Conservation (phyloP, 2,329 filamentous ascomycete species). For the Neonectria faginata region DNA sequence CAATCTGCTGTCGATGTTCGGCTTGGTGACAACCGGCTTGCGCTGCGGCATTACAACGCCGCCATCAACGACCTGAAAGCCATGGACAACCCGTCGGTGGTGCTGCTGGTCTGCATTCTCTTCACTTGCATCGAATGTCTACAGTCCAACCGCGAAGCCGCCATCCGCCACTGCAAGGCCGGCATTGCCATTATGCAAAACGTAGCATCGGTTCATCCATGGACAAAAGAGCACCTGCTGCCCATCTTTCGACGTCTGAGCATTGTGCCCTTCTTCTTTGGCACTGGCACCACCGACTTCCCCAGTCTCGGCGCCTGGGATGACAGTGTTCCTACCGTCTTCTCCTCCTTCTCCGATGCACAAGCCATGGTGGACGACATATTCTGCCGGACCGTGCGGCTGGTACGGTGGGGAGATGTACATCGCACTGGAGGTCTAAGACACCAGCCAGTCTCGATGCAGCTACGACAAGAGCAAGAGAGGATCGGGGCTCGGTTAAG, state of each 20-base stretch:
- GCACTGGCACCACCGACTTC: not conserved
- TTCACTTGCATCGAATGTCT: slow-evolving; percentile 33
- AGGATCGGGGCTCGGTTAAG: not conserved
- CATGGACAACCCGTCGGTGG: slow-evolving; percentile 5
- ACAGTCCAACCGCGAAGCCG: slow-evolving; percentile 25
- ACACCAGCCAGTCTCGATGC: not conserved
- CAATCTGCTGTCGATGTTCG: slow-evolving; percentile 1
- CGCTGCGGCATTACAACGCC: slow-evolving; percentile 27
- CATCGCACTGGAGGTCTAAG: slow-evolving; percentile 1
- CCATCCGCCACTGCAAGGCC: slow-evolving; percentile 24
- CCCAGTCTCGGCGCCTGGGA: slow-evolving; percentile 7
- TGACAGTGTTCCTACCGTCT: not conserved
- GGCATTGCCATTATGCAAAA: slow-evolving; percentile 16
- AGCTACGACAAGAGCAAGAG: not conserved
- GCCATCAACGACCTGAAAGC: slow-evolving; percentile 29
- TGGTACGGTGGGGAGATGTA: slow-evolving; percentile 1
- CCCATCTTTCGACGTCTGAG: slow-evolving; percentile 30
- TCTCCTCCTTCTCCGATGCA: slow-evolving; percentile 18
- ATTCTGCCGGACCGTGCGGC: slow-evolving; percentile 16
- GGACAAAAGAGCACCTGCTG: slow-evolving; percentile 21
- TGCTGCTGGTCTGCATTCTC: slow-evolving; percentile 29
- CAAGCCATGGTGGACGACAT: slow-evolving; percentile 27
- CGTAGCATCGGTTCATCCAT: not conserved
- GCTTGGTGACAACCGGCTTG: slow-evolving; percentile 22
- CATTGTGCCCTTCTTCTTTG: slow-evolving; percentile 24